Conservation (phyloP, 805 yeast genomes). For the Tetrapisispora namnaoensis region DNA sequence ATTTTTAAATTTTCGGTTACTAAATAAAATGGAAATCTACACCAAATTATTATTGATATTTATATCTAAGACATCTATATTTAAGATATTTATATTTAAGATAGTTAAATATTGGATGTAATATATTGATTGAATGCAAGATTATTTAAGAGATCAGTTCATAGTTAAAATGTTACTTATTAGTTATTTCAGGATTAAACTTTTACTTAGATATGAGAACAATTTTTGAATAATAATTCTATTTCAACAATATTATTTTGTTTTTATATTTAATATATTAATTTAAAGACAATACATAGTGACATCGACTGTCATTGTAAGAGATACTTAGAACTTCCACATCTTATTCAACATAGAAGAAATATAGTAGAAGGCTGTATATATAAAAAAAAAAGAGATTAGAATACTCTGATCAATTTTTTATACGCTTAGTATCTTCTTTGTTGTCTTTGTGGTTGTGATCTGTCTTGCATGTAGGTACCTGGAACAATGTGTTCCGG, state of each 20-base stretch:
- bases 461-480: constrained; percentile 92
- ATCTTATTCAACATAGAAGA: neutral
- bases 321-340: neutral
- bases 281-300: constrained; percentile 3
- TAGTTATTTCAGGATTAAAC: no score
- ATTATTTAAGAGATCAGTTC: no score
- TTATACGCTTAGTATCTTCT: constrained; percentile 32
- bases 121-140: no score
- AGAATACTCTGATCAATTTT: neutral
- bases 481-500: constrained; percentile 98
- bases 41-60: no score
- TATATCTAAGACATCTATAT: no score
- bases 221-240: neutral
- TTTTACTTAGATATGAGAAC: no score
- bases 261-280: constrained; percentile 3
- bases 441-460: constrained; percentile 63
- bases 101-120: no score
- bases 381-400: neutral
- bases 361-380: neutral
- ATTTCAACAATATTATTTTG: constrained; percentile 2
- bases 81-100: no score
- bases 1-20: no score
- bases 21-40: no score
- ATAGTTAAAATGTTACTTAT: no score
- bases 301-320: neutral